These are phyloP conservation scores for Zasmidium cellare DNA, from an alignment of 2,329 filamentous ascomycete species.

Conservation along the genomic window DNA sequence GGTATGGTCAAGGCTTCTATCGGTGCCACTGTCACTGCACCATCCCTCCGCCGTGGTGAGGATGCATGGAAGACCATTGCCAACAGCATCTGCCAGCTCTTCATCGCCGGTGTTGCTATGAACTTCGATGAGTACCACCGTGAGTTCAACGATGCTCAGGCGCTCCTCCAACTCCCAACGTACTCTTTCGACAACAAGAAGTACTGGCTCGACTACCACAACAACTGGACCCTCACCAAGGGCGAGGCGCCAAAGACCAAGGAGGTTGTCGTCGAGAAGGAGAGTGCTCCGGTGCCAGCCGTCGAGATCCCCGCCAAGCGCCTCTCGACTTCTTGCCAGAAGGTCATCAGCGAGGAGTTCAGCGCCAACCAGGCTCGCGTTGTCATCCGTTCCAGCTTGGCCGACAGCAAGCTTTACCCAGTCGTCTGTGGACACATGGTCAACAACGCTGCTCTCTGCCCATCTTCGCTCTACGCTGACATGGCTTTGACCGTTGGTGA, in stretches of 20 bases:
- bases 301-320: constrained; percentile 52
- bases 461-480: constrained; percentile 64
- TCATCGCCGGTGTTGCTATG: constrained; percentile 62
- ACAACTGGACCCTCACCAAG: constrained; percentile 73
- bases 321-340: constrained; percentile 65
- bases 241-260: constrained; percentile 53
- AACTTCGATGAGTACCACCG: constrained; percentile 72
- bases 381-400: constrained; percentile 66
- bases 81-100: constrained; percentile 59
- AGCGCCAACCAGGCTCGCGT: constrained; percentile 60
- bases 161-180: constrained; percentile 64
- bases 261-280: constrained; percentile 40
- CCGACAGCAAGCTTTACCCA: constrained; percentile 62
- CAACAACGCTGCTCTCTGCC: constrained; percentile 66
- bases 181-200: constrained; percentile 71
- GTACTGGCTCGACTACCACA: constrained; percentile 71
- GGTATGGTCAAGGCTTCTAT: constrained; percentile 68
- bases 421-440: constrained; percentile 66
- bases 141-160: constrained; percentile 58
- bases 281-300: constrained; percentile 36
- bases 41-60: constrained; percentile 64
- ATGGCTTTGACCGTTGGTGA: constrained; percentile 66
- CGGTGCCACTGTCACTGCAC: constrained; percentile 56
- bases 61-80: constrained; percentile 65
- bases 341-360: constrained; percentile 62